These are phyloP conservation scores for Cokeromyces recurvatus DNA, from an alignment of 371 early-diverging fungal species.

Conservation along the genomic window DNA sequence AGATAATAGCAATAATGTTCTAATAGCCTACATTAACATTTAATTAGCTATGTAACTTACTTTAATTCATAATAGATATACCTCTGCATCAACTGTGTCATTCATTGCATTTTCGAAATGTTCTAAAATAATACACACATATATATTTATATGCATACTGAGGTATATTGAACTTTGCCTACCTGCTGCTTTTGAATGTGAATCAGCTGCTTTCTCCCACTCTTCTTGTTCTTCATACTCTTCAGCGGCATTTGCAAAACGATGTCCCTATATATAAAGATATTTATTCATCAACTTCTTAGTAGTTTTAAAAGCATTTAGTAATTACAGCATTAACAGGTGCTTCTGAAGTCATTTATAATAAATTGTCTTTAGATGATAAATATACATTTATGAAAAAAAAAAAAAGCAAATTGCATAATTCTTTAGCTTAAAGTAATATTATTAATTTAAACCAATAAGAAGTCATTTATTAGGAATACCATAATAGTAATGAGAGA, in stretches of 20 bases:
- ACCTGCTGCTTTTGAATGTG: slow-evolving; percentile 46
- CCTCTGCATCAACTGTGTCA: slow-evolving; percentile 17
- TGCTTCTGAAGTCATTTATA: slow-evolving; percentile 26
- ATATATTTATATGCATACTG: background rate
- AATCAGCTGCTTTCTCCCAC: slow-evolving; percentile 44
- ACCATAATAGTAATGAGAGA: no score
- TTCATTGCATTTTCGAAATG: slow-evolving; percentile 19
- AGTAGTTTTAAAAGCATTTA: no score
- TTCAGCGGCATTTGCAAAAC: slow-evolving; percentile 47
- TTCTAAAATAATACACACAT: background rate
- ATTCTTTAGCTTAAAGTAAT: no score
- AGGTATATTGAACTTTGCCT: background rate
- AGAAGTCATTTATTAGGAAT: no score
- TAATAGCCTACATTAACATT: slow-evolving; percentile 6
- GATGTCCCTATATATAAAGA: slow-evolving; percentile 34
- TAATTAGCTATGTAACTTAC: background rate
- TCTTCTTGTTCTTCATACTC: slow-evolving; percentile 47
- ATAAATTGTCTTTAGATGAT: no score
- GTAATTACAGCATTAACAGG: slow-evolving; percentile 28
- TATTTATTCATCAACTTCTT: no score
- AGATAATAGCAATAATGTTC: slow-evolving; percentile 12
- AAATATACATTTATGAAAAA: no score
- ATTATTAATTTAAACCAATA: no score
- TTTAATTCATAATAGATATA: no score
- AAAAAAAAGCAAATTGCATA: no score